phyloP scores from a whole-genome alignment of 495 filamentous ascomycete species.

The Penicillium ucsense region DNA sequence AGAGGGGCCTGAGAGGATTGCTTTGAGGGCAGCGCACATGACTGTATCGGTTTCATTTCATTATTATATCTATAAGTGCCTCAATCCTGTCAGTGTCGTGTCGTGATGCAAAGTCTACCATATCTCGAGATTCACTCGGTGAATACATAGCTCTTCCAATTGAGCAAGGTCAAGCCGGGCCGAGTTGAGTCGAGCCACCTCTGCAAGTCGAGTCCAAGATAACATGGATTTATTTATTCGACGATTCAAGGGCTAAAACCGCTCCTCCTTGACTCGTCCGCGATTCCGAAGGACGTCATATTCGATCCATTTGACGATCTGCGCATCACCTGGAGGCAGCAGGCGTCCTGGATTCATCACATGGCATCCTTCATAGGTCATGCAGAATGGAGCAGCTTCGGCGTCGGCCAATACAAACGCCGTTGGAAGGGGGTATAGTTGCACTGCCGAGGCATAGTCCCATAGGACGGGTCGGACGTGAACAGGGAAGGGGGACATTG shows the following conservation, averaged over 20 bases:
- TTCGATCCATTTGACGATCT: constrained; percentile 73
- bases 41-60: no score
- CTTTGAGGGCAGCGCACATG: no score
- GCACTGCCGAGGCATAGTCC: constrained; percentile 67
- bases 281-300: constrained; percentile 57
- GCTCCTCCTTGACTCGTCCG: constrained; percentile 43
- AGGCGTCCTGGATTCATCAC: constrained; percentile 88
- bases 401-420: constrained; percentile 73
- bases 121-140: no score
- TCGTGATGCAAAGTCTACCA: no score
- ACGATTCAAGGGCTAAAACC: constrained; percentile 4
- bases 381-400: constrained; percentile 66
- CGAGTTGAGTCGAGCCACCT: no score
- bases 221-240: no score
- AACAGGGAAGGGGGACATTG: constrained; percentile 75
- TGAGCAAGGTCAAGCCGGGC: no score
- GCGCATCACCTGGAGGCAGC: constrained; percentile 50
- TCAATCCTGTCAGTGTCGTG: no score
- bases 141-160: no score
- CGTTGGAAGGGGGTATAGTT: constrained; percentile 82
- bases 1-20: no score
- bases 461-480: constrained; percentile 70
- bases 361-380: constrained; percentile 90
- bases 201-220: no score
- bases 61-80: no score